Base-by-base conservation (phyloP, 2,329 filamentous ascomycete genomes). In the Microdochium bolleyi region DNA sequence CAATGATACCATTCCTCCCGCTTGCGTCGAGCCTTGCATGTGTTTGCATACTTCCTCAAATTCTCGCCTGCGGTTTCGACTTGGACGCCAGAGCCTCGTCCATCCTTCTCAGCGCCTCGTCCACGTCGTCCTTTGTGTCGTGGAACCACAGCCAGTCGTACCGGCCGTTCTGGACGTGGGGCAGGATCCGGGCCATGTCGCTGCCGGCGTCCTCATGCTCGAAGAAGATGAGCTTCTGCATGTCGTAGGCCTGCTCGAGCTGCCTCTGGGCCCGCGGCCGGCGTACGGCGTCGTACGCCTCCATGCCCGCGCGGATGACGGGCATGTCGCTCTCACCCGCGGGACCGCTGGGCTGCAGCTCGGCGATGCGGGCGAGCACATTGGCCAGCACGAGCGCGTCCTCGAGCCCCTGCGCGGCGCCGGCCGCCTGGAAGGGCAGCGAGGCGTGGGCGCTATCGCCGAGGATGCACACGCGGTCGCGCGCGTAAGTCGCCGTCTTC, bases 371-470 rank as follows among this genome's bases (percentile, higher is more conserved):
- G 2, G 27, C 52, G 41, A 69, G 59, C 19, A 70, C 49, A 21
- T 46, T 37, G 30, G 61, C 53, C 8, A 71, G 60, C 7, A 64
- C 62, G 1, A 64, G 61, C 1, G 65, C 64, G 53, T 70, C 68
- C 55, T 71, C 67, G 49, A 71, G 58, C n/a, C 66, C 68, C 54
- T 70, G 68, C 19, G 65, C 64, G 1, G 67, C 67, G 0, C 67
- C 67, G 52, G 69, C 67, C 7, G 67, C 67, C 2, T 64, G 61
- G 55, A 69, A 70, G 0, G 67, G 67, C 2, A 68, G 56, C 7
- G 64, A 49, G 2, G 67, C 61, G 56, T 70, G 67, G 10, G 68
- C 67, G 0, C 67, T 66, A 53, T 70, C 67, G 41, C 67, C 66
- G 48, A 67, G 38, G 38, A 69, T 61, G 19, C 60, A 61, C 2